These are phyloP conservation scores for Phytophthora colocasiae DNA, from an alignment of 352 stramenopile genomes.

Conservation along the genomic window DNA sequence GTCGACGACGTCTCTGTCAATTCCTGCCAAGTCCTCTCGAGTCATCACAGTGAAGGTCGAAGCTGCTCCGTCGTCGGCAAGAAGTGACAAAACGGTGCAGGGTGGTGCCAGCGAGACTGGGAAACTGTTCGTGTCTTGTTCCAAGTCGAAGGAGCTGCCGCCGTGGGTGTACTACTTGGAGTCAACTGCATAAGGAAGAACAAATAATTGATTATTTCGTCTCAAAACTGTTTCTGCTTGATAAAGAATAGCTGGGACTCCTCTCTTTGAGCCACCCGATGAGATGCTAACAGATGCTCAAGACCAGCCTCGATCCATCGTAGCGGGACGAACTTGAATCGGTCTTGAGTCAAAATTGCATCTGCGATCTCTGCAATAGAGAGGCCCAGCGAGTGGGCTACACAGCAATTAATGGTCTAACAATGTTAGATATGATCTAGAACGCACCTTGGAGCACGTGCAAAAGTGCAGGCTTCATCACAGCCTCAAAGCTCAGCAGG, in stretches of 20 bases:
- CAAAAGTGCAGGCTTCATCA: constrained; percentile 54
- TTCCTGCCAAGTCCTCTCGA: constrained; percentile 75
- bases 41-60: constrained; percentile 72
- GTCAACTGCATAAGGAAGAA: constrained; percentile 14
- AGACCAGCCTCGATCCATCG: constrained; percentile 61
- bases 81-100: constrained; percentile 22
- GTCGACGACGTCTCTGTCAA: constrained; percentile 56
- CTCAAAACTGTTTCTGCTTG: constrained; percentile 10
- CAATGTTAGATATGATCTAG: not conserved
- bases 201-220: not conserved
- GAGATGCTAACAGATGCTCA: constrained; percentile 31
- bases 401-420: not conserved
- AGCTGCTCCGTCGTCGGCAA: constrained; percentile 6
- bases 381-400: constrained; percentile 38
- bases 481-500: constrained; percentile 59
- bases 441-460: constrained; percentile 45
- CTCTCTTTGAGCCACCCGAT: constrained; percentile 39
- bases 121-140: constrained; percentile 88
- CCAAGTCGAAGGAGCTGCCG: constrained; percentile 68
- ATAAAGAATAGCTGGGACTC: constrained; percentile 51
- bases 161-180: constrained; percentile 92
- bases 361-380: constrained; percentile 62
- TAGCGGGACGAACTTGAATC: constrained; percentile 58
- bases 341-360: constrained; percentile 49
- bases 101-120: constrained; percentile 40